Evolutionary conservation across 345 rosid genomes (phyloP).

Genomic region (Rhodamnia argentea): DNA sequence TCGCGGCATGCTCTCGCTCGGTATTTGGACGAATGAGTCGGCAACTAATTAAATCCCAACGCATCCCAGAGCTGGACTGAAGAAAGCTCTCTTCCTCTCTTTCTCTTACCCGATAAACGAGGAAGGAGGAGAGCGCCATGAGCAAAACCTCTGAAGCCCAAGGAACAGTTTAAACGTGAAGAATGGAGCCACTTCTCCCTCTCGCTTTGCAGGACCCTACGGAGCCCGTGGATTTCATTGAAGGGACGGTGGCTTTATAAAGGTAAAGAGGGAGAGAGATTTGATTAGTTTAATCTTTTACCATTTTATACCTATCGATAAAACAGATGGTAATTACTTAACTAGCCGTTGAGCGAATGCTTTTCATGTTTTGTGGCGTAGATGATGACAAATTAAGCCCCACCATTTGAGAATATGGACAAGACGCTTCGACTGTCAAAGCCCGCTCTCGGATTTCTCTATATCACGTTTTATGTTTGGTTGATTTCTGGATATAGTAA

Average conservation of each 20-base stretch:
- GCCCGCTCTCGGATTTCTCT: not conserved
- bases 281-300: not conserved
- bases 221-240: not conserved
- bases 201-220: not conserved
- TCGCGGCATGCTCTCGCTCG: constrained; percentile 14
- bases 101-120: not conserved
- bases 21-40: constrained; percentile 98
- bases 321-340: not conserved
- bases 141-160: not conserved
- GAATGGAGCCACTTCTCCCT: not conserved
- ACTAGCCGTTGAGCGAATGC: not conserved
- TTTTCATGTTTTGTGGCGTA: not conserved
- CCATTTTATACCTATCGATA: not conserved
- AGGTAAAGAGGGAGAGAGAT: constrained; percentile 9
- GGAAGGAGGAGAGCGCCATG: not conserved
- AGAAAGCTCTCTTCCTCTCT: constrained; percentile 63
- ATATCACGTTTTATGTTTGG: not conserved
- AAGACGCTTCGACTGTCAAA: not conserved
- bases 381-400: not conserved
- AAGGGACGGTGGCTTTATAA: constrained; percentile 19
- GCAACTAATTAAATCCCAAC: constrained; percentile 81
- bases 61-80: constrained; percentile 75
- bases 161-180: not conserved
- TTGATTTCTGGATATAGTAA: not conserved
- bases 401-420: not conserved